These are phyloP conservation scores for Metarhizium anisopliae DNA, from an alignment of 2,329 filamentous ascomycete genomes.

Conservation along the genomic window DNA sequence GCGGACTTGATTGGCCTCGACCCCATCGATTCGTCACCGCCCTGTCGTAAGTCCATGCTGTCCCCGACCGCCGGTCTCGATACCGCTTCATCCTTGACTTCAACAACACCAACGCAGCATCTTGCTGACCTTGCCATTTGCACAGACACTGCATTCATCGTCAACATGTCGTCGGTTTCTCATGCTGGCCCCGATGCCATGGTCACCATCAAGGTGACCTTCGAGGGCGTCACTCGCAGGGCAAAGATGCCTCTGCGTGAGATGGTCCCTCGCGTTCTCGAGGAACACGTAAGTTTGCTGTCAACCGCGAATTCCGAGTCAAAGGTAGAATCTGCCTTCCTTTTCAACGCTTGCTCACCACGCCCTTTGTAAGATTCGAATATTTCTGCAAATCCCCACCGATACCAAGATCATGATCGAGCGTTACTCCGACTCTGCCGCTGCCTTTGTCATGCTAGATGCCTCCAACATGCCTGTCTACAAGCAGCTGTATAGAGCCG, in stretches of 20 bases:
- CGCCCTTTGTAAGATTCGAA: conserved; percentile 20
- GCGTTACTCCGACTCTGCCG: conserved; percentile 91
- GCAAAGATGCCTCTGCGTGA: conserved; percentile 88
- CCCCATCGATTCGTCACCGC: background rate
- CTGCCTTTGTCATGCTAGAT: conserved; percentile 71
- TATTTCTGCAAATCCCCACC: conserved; percentile 24
- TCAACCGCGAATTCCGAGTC: background rate
- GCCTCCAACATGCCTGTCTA: conserved; percentile 72
- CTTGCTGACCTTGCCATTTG: background rate
- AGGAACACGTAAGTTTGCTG: conserved; percentile 65
- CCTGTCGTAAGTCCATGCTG: background rate
- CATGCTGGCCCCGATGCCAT: conserved; percentile 18
- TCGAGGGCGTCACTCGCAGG: conserved; percentile 66
- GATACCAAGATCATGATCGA: conserved; percentile 55
- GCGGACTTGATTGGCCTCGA: too few relatives aligned
- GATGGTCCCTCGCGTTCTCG: conserved; percentile 63
- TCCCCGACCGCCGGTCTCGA: background rate
- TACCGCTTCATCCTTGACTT: background rate
- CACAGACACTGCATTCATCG: conserved; percentile 1
- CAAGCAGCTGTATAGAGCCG: conserved; percentile 93
- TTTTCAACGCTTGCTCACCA: background rate
- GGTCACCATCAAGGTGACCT: conserved; percentile 78
- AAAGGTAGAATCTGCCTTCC: background rate
- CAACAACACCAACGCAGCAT: background rate
- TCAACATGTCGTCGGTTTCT: conserved; percentile 19